Conservation (phyloP, 169 alveolate genomes). For the Eimeria sp. region DNA sequence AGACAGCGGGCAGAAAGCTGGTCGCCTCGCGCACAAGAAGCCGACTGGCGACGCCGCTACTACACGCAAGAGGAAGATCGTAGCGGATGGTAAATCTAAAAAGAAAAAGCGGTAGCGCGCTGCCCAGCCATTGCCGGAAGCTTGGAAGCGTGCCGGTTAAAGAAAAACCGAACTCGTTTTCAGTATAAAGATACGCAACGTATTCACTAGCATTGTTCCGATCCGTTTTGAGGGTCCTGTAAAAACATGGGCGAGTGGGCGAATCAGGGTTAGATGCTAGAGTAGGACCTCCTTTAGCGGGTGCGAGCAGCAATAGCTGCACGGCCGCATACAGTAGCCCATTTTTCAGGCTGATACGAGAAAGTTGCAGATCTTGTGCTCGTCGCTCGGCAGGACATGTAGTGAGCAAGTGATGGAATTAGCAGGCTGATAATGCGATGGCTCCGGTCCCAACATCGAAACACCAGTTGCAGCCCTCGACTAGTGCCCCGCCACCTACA, state of each 20-base stretch:
- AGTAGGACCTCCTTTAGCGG: not conserved
- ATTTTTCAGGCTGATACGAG: not conserved
- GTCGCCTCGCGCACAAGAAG: not conserved
- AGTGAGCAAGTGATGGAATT: too few relatives aligned
- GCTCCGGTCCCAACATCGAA: not conserved
- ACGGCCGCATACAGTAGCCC: not conserved
- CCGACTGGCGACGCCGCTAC: not conserved
- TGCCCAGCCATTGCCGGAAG: not conserved
- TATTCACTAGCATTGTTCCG: not conserved
- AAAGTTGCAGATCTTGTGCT: not conserved
- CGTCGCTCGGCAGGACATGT: not conserved
- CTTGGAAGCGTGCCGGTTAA: not conserved
- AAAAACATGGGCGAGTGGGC: not conserved
- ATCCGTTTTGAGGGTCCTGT: not conserved
- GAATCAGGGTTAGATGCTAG: not conserved
- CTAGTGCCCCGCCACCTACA: not conserved
- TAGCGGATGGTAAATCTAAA: not conserved
- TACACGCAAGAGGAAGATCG: not conserved
- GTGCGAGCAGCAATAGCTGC: not conserved
- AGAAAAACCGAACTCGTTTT: not conserved
- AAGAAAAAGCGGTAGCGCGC: not conserved
- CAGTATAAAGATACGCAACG: not conserved
- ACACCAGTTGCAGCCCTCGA: slow-evolving; percentile 11
- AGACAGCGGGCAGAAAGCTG: not conserved
- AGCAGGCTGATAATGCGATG: slow-evolving; percentile 44